phyloP scores from a whole-genome alignment of 768 basidiomycete genomes.

The Tubosaeta sp. region DNA sequence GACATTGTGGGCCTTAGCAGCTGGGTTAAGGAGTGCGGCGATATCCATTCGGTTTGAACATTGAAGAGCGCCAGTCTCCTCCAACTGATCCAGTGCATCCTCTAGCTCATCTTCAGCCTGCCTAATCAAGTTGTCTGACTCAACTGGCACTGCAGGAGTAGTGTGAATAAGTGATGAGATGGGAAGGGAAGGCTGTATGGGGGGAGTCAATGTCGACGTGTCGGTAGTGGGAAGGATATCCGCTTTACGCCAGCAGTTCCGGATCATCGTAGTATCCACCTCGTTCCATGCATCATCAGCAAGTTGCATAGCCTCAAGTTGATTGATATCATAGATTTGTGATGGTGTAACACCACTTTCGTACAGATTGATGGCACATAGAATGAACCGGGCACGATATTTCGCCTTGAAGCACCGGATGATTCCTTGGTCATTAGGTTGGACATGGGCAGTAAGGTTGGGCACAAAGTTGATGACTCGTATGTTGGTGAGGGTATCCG shows the following conservation, averaged over 20 bases:
- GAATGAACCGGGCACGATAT: conserved; percentile 19
- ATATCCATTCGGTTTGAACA: background rate
- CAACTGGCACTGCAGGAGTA: no score
- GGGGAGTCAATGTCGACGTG: no score
- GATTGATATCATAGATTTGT: background rate
- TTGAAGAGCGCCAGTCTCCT: background rate
- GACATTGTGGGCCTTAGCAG: background rate
- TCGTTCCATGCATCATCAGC: conserved; percentile 1
- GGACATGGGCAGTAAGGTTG: conserved; percentile 36
- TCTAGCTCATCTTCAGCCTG: background rate
- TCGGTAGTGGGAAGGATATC: background rate
- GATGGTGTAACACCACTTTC: background rate
- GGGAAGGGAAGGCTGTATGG: background rate
- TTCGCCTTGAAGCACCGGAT: conserved; percentile 29
- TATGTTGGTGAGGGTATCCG: conserved; percentile 24
- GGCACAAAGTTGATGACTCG: conserved; percentile 20
- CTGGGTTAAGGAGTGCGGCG: background rate
- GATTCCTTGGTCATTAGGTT: conserved; percentile 36
- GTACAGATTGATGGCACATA: background rate
- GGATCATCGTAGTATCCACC: background rate
- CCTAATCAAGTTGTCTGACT: background rate
- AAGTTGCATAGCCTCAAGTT: conserved; percentile 2
- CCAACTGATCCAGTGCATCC: background rate
- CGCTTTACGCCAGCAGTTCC: conserved; percentile 3
- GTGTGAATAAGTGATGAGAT: background rate